Evolutionary conservation across 176 grass and related monocot genomes (phyloP), one percentile per base, ranked within the genome.

Genomic region (Aechmea fasciata): DNA sequence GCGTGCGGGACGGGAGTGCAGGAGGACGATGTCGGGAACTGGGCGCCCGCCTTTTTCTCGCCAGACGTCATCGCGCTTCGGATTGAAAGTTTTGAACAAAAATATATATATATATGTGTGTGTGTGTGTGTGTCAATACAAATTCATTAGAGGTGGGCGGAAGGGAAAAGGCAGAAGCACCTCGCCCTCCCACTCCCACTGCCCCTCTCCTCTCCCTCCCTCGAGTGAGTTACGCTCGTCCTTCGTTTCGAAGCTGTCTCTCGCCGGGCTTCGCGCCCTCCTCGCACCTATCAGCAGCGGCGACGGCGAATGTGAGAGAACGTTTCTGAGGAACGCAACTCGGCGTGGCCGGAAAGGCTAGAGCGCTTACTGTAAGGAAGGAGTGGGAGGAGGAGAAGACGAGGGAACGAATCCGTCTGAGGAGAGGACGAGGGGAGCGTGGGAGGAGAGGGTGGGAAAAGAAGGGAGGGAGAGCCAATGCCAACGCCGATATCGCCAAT

Each of bases 231-330:
- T 33, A 3, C 17, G 14, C 12, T 67, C 17, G 64, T 22, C 64
- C 64, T 47, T 62, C 70, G 53, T 51, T 33, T 57, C 51, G 59
- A 51, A n/a, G 70, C 11, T 33, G 15, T 33, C 51, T 55, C 23
- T 55, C 48, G 12, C 61, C 17, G 73, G 52, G 48, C 59, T 76
- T 64, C 62, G 53, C 8, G 49, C 13, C 74, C 47, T 52, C 74
- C 67, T 68, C 57, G 65, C 55, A 18, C 20, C 53, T 63, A 13
- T 62, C 13, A 20, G 55, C 55, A 59, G 14, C 55, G 17, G 19
- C n/a, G 14, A 10, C 55, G 17, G 19, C 55, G 15, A 14, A 59
- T 59, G 19, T 9, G 55, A 22, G 55, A 12, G 55, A 61, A n/a
- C 7, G 17, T 9, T 5, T 41, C 33, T 41, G 33, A 41, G 33